These are phyloP conservation scores for Suhomyces bolitotheri DNA, from an alignment of 1,139 yeast species.

Conservation along the genomic window DNA sequence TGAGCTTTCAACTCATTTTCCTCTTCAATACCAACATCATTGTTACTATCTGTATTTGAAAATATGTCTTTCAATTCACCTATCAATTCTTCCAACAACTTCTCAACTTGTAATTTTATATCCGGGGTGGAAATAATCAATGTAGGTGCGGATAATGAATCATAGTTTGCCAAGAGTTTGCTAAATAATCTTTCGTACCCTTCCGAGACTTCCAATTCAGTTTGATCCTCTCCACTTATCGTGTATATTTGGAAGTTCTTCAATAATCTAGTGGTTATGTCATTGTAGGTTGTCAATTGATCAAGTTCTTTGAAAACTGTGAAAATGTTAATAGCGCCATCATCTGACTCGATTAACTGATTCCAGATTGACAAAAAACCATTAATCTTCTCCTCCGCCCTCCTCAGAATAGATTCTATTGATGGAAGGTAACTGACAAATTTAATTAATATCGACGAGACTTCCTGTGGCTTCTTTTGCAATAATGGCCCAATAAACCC, in stretches of 20 bases:
- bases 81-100: conserved; percentile 25
- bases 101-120: conserved; percentile 27
- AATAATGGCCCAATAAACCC: conserved; percentile 28
- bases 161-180: conserved; percentile 15
- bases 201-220: conserved; percentile 10
- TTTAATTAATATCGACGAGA: conserved; percentile 21
- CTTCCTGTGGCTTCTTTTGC: conserved; percentile 17
- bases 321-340: conserved; percentile 20
- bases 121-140: conserved; percentile 22
- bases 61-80: conserved; percentile 21
- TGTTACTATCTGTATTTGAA: conserved; percentile 4
- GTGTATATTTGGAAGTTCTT: conserved; percentile 24
- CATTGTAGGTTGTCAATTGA: conserved; percentile 28
- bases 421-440: conserved; percentile 27
- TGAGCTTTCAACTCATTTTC: conserved; percentile 16
- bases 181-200: conserved; percentile 22
- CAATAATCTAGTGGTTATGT: conserved; percentile 27
- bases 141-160: conserved; percentile 13
- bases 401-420: conserved; percentile 25
- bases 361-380: conserved; percentile 36
- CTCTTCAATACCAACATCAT: conserved; percentile 13
- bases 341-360: conserved; percentile 22
- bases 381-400: conserved; percentile 19
- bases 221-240: conserved; percentile 15
- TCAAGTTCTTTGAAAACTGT: conserved; percentile 27